These are phyloP conservation scores for Taphrina deformans DNA, from an alignment of 1,139 yeast species.

Conservation along the genomic window DNA sequence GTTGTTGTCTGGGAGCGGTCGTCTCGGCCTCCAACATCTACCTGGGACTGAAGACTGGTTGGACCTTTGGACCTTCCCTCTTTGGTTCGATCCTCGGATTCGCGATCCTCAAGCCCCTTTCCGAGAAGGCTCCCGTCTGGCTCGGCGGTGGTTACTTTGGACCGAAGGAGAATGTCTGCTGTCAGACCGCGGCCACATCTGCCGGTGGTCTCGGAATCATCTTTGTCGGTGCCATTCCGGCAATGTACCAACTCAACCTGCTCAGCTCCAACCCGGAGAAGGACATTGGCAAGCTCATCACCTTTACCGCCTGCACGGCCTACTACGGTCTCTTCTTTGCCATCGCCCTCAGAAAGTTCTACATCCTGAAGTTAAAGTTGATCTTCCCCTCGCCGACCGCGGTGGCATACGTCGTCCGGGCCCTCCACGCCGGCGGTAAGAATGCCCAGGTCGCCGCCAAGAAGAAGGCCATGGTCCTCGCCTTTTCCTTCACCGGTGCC, in stretches of 20 bases:
- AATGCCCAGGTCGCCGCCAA: constrained; percentile 28
- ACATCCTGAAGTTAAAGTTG: constrained; percentile 32
- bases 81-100: constrained; percentile 36
- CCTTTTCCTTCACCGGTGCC: constrained; percentile 23
- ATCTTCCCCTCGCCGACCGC: constrained; percentile 35
- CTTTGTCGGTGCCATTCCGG: constrained; percentile 34
- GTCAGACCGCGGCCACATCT: constrained; percentile 35
- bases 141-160: constrained; percentile 35
- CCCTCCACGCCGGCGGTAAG: constrained; percentile 34
- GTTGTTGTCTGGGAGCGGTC: constrained; percentile 31
- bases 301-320: constrained; percentile 34
- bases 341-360: constrained; percentile 34
- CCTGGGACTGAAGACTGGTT: constrained; percentile 35
- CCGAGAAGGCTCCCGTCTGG: constrained; percentile 8
- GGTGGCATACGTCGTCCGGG: constrained; percentile 33
- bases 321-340: constrained; percentile 36
- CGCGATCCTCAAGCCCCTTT: constrained; percentile 30
- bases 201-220: constrained; percentile 34
- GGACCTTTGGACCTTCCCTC: constrained; percentile 34
- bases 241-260: constrained; percentile 33
- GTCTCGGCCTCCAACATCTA: constrained; percentile 35
- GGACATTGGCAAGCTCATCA: constrained; percentile 31
- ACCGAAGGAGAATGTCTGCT: constrained; percentile 33
- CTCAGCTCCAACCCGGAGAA: constrained; percentile 25
- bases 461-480: constrained; percentile 24